These are phyloP conservation scores for Silene coronaria DNA, from an alignment of 179 eudicot species.

Conservation along the genomic window DNA sequence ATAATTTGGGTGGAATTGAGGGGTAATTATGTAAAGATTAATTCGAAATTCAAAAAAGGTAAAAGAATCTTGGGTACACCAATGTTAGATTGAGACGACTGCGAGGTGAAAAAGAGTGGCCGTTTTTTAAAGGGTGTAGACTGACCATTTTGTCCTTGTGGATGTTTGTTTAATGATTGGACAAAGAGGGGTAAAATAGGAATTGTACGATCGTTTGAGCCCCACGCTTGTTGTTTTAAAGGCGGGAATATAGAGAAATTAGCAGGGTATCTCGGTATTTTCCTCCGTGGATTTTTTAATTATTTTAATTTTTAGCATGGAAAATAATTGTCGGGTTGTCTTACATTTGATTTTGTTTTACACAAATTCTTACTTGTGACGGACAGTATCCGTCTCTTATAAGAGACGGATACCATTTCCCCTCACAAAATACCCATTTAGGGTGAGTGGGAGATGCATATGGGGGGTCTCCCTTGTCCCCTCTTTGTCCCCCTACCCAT, in stretches of 20 bases:
- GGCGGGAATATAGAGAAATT: slow-evolving; percentile 6
- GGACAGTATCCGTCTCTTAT: too few relatives aligned
- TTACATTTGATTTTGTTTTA: not conserved
- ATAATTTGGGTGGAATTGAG: not conserved
- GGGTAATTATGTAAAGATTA: not conserved
- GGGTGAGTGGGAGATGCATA: too few relatives aligned
- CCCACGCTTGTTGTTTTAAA: not conserved
- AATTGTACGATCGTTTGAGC: not conserved
- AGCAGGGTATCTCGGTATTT: not conserved
- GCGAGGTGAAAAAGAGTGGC: slow-evolving; percentile 7
- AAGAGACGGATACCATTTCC: too few relatives aligned
- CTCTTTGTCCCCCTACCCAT: too few relatives aligned
- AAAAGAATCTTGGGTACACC: slow-evolving; percentile 2
- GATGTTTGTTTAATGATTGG: not conserved
- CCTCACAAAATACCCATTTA: too few relatives aligned
- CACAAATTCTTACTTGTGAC: too few relatives aligned
- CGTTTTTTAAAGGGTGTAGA: slow-evolving; percentile 9
- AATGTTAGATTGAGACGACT: not conserved
- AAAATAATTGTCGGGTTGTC: slow-evolving; percentile 23
- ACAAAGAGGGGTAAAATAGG: not conserved
- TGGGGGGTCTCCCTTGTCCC: too few relatives aligned
- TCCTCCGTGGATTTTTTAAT: not conserved
- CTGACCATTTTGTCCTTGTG: slow-evolving; percentile 16
- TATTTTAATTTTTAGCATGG: not conserved
- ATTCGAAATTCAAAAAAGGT: slow-evolving; percentile 19